Percentiles rank a stretch among this genome's conserved stretches.
Evolutionary conservation across 306 rosid species (phyloP).

Genomic region (Cucumis melo): DNA sequence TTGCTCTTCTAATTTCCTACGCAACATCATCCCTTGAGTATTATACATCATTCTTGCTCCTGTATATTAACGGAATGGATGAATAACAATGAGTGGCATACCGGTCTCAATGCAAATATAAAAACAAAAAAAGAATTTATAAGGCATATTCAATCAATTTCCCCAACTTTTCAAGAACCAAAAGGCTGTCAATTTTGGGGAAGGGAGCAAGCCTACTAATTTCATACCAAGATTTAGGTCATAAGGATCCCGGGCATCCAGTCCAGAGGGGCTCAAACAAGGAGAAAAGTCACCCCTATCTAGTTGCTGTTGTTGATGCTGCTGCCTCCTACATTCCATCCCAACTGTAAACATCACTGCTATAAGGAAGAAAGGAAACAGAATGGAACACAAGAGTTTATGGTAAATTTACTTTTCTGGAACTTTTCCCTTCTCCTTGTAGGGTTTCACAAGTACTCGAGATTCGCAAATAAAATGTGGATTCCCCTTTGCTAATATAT

Average conservation of each 20-base stretch:
- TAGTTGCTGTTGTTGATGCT: constrained; percentile 30
- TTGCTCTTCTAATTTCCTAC: constrained; percentile 70
- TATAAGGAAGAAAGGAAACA: background rate
- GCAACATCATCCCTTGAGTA: constrained; percentile 52
- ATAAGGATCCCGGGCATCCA: constrained; percentile 28
- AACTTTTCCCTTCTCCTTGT: constrained; percentile 95
- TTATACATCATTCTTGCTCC: constrained; percentile 55
- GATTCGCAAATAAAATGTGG: constrained; percentile 97
- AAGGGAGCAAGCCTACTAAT: background rate
- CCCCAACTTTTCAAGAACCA: background rate
- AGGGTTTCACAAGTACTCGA: constrained; percentile 95
- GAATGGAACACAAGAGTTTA: background rate
- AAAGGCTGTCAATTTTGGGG: background rate
- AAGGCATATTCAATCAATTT: background rate
- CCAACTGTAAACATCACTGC: background rate
- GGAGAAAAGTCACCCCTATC: constrained; percentile 43
- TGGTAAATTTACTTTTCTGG: constrained; percentile 51
- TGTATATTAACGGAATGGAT: constrained; percentile 10
- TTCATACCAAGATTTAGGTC: constrained; percentile 29
- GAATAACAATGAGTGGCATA: background rate
- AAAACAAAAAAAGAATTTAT: background rate
- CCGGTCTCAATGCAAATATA: no score
- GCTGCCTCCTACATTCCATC: constrained; percentile 36
- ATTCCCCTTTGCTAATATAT: constrained; percentile 80
- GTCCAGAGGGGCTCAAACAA: constrained; percentile 37